A percentile compares a stretch with the other conserved stretches of the same genome.
Conservation (phyloP, 371 early-diverging fungal species). For the Syncephalastrum contaminatum region DNA sequence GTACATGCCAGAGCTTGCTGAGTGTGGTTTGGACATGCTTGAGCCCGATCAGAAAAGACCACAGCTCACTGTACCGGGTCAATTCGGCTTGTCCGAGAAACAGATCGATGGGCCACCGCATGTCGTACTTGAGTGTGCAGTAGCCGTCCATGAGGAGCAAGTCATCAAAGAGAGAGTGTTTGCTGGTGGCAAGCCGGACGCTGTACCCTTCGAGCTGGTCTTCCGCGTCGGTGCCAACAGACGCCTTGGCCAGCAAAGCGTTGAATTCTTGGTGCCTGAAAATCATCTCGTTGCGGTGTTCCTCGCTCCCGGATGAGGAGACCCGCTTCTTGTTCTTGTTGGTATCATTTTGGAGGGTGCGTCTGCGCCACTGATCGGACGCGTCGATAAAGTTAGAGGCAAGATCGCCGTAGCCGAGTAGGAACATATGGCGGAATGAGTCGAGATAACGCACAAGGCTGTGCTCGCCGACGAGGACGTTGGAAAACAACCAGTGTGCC, state of each 20-base stretch:
- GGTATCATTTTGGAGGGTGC: conserved; percentile 2
- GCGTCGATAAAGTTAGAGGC: conserved; percentile 61
- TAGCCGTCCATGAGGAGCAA: conserved; percentile 50
- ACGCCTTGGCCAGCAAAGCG: conserved; percentile 52
- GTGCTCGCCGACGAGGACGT: conserved; percentile 64
- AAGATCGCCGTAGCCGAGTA: conserved; percentile 72
- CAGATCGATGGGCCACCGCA: conserved; percentile 79
- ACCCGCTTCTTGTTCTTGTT: conserved; percentile 5
- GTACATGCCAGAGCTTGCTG: conserved; percentile 24
- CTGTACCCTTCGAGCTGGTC: conserved; percentile 28
- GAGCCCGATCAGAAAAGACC: conserved; percentile 61
- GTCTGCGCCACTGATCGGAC: conserved; percentile 43
- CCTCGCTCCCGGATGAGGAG: background rate
- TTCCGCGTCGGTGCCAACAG: conserved; percentile 34
- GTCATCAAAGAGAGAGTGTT: conserved; percentile 16
- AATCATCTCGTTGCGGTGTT: conserved; percentile 8
- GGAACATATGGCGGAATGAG: conserved; percentile 64
- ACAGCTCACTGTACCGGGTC: conserved; percentile 54
- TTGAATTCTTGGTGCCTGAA: conserved; percentile 62
- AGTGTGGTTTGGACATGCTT: conserved; percentile 45
- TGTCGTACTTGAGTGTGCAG: conserved; percentile 55
- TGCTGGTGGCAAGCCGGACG: conserved; percentile 17
- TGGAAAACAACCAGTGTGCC: conserved; percentile 67
- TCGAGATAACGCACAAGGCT: conserved; percentile 54
- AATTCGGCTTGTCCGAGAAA: conserved; percentile 64